phyloP scores from a whole-genome alignment of 1,139 yeast genomes.

The Yamadazyma triangularis region DNA sequence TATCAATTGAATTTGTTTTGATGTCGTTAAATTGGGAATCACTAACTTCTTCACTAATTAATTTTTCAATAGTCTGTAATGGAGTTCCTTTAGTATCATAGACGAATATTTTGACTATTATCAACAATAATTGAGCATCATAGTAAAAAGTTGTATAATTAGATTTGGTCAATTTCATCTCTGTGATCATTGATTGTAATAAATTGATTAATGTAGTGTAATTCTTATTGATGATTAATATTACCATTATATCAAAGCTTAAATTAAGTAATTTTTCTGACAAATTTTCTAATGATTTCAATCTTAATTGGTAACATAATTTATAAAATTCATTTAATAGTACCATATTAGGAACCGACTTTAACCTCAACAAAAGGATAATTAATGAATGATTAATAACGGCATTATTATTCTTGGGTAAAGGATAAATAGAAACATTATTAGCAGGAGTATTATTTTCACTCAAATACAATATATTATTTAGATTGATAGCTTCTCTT shows the following conservation, averaged over 20 bases:
- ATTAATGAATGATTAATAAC: slow-evolving; percentile 15
- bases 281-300: slow-evolving; percentile 11
- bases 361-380: slow-evolving; percentile 30
- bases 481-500: slow-evolving; percentile 35
- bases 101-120: slow-evolving; percentile 15
- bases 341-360: slow-evolving; percentile 33
- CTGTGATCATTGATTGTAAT: slow-evolving; percentile 15
- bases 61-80: slow-evolving; percentile 1
- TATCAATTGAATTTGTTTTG: slow-evolving; percentile 1
- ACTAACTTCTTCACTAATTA: slow-evolving; percentile 7
- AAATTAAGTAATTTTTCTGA: slow-evolving; percentile 22
- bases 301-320: slow-evolving; percentile 33
- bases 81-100: slow-evolving; percentile 5
- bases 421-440: slow-evolving; percentile 21
- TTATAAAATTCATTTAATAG: slow-evolving; percentile 39
- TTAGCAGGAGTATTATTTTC: slow-evolving; percentile 22
- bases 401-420: slow-evolving; percentile 33
- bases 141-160: slow-evolving; percentile 12
- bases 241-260: slow-evolving; percentile 30
- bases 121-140: slow-evolving; percentile 16
- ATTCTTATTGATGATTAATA: slow-evolving; percentile 28
- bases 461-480: slow-evolving; percentile 29
- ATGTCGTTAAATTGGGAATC: slow-evolving; percentile 4
- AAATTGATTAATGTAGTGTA: slow-evolving; percentile 25
- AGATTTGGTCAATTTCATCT: slow-evolving; percentile 1